Base-by-base conservation (phyloP, 2,329 filamentous ascomycete genomes). In the Fusarium bactridioides region DNA sequence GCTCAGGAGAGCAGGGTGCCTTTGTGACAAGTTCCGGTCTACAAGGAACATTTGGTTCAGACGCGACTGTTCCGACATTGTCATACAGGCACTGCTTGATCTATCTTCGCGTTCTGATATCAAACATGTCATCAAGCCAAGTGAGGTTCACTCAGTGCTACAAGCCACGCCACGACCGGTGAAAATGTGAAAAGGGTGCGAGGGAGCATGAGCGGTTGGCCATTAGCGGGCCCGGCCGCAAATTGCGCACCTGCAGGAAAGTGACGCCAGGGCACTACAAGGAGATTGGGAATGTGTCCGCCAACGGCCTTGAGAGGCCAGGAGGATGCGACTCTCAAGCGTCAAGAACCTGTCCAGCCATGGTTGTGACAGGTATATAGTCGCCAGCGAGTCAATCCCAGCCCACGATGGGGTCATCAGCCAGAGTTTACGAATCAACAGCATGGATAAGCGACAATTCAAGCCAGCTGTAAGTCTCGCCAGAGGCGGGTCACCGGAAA, bases 371-470 rank as follows among this genome's bases (percentile, higher is more conserved):
- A 59, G 50, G 38, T 50, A 62, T 43, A 44, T 54, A 54, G 37
- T 57, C 48, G 31, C 59, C 69, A 61, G 54, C 65, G 57, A 59
- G 62, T 61, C 61, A 60, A 72, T 55, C 62, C 55, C 66, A 57
- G 61, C 54, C 53, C 58, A 51, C 54, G 48, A 58, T 54, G 61
- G 61, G 61, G 51, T 62, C 57, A 51, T 62, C 33, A 23, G 53
- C 43, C 61, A 59, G 51, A 47, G 23, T 53, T 75, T 76, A 68
- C 74, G 70, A 77, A 77, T 77, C 75, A 76, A 64, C 57, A 54
- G 51, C 72, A 68, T 74, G 74, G 65, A 75, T 76, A 77, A 76
- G 75, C 74, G 75, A 77, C 72, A 54, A 50, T 74, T 68, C 41
- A 51, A 67, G 72, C 69, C 64, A 68, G 45, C 55, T 57, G 59